Percentiles rank a stretch among this genome's conserved stretches.
Evolutionary conservation across 1,139 yeast genomes (phyloP).

Genomic region (Yamadazyma triangularis): DNA sequence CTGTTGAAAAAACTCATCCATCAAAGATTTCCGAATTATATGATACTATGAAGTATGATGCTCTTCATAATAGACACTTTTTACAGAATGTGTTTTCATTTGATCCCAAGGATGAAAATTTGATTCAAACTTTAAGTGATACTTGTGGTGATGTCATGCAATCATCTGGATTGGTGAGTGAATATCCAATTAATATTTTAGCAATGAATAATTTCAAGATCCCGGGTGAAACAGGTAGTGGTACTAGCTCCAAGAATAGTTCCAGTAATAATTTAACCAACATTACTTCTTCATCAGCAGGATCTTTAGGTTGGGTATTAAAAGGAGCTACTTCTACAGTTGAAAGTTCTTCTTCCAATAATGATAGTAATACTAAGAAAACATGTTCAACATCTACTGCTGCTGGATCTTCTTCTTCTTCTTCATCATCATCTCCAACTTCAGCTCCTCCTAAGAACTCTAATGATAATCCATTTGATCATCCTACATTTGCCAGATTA

Average conservation of each 20-base stretch:
- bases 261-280: conserved; percentile 20
- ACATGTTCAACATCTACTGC: conserved; percentile 1
- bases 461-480: conserved; percentile 67
- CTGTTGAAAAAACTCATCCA: conserved; percentile 96
- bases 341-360: conserved; percentile 19
- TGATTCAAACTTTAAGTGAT: conserved; percentile 30
- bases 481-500: conserved; percentile 70
- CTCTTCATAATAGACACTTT: conserved; percentile 89
- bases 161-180: conserved; percentile 62
- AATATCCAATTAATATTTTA: conserved; percentile 74
- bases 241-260: conserved; percentile 8
- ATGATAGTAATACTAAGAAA: conserved; percentile 19
- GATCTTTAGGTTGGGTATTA: conserved; percentile 72
- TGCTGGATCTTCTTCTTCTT: conserved; percentile 4
- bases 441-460: too few species aligned
- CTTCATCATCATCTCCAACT: conserved; percentile 5
- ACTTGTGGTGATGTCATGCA: conserved; percentile 51
- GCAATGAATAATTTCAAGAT: conserved; percentile 74
- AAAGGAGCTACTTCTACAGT: conserved; percentile 41
- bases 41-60: conserved; percentile 98
- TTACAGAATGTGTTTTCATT: conserved; percentile 78
- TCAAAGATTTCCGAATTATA: conserved; percentile 93
- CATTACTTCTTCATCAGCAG: conserved; percentile 42
- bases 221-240: conserved; percentile 25
- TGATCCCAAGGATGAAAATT: conserved; percentile 50